Evolutionary conservation across 2,329 filamentous ascomycete species (phyloP).

Genomic region (Diplodia seriata): DNA sequence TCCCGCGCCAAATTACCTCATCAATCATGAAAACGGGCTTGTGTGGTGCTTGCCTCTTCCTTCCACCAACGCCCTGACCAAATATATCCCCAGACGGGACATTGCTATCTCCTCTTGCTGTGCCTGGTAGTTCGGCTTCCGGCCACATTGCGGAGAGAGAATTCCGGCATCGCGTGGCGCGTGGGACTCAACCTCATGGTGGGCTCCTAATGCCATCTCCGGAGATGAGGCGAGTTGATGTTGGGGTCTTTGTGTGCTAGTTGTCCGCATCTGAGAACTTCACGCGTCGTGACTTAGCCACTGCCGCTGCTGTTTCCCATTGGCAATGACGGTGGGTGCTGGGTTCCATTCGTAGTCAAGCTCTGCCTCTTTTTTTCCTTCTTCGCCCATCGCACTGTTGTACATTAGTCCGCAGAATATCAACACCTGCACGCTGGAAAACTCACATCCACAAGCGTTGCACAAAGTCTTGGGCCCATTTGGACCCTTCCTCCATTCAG

Average conservation of each 20-base stretch:
- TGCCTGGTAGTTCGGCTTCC: constrained; percentile 3
- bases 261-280: neutral
- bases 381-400: constrained; percentile 64
- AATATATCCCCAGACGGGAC: constrained; percentile 18
- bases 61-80: constrained; percentile 21
- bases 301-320: constrained; percentile 32
- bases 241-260: constrained; percentile 4
- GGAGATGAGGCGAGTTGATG: constrained; percentile 4
- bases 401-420: constrained; percentile 29
- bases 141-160: neutral
- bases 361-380: constrained; percentile 75
- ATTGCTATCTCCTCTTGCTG: constrained; percentile 3
- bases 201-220: constrained; percentile 14
- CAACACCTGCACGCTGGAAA: neutral
- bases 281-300: constrained; percentile 6
- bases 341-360: constrained; percentile 9
- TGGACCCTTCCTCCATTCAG: constrained; percentile 95
- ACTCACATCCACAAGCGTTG: constrained; percentile 87
- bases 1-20: neutral
- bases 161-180: constrained; percentile 11
- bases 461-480: constrained; percentile 93
- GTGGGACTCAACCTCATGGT: constrained; percentile 12
- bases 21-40: constrained; percentile 3
- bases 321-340: constrained; percentile 28
- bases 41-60: neutral